Evolutionary conservation across 306 rosid species (phyloP).

Genomic region (Rosa rugosa): DNA sequence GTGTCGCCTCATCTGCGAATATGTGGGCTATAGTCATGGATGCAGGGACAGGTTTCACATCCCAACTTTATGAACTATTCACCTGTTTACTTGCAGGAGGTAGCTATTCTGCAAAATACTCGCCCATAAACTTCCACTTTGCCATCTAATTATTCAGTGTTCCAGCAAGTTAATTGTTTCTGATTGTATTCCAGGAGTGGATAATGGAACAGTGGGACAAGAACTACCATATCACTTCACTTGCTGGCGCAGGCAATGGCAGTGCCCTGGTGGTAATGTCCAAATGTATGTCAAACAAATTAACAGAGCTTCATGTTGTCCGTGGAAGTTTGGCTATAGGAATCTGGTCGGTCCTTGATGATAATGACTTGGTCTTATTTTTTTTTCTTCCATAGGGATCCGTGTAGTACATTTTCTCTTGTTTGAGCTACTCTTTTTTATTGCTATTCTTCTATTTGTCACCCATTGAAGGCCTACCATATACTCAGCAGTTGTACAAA

Average conservation of each 20-base stretch:
- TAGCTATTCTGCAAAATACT: conserved; percentile 8
- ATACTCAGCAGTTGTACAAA: conserved; percentile 51
- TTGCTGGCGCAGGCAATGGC: conserved; percentile 41
- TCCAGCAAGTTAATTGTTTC: conserved; percentile 9
- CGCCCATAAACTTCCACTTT: conserved; percentile 5
- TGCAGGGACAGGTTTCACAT: conserved; percentile 42
- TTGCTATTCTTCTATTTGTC: neutral
- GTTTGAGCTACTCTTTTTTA: neutral
- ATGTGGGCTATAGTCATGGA: conserved; percentile 48
- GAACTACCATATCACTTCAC: conserved; percentile 45
- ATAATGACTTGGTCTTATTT: neutral
- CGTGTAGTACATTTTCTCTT: neutral
- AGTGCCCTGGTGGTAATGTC: conserved; percentile 50
- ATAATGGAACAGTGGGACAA: conserved; percentile 52
- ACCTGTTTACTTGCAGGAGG: conserved; percentile 43
- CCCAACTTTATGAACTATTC: conserved; percentile 43
- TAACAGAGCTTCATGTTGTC: neutral
- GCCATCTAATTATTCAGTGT: neutral
- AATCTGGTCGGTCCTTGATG: neutral
- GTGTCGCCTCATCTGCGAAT: conserved; percentile 33
- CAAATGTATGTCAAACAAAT: conserved; percentile 27
- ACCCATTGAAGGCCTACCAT: conserved; percentile 36
- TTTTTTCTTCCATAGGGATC: neutral
- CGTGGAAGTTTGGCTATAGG: neutral
- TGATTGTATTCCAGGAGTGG: conserved; percentile 38